Evolutionary conservation across 2,329 filamentous ascomycete species (phyloP), one percentile per base, ranked within the genome.

Genomic region (Pestalotiopsis sp.): DNA sequence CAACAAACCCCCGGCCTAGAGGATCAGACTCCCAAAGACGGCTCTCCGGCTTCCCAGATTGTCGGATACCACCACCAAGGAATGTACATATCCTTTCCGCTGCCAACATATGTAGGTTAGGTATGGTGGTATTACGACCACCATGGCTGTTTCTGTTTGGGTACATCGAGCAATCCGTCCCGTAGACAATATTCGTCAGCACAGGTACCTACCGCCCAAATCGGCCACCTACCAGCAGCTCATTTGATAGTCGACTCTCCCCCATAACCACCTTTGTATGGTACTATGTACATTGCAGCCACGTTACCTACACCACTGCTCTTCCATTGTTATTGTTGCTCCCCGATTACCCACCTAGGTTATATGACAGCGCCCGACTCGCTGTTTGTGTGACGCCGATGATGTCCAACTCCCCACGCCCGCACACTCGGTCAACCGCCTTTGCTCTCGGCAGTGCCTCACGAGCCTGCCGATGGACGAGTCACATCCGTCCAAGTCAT

Each of bases 31-130:
- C 39, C 23, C 45, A 45, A 55, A 65, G 63, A 55, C 49, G 63
- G 63, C 63, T 65, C 49, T 65, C 49, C 49, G 63, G 63, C 63
- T 49, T 65, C 49, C 63, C 63, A 65, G 45, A 38, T 49, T 65
- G 41, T 58, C 63, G 63, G 63, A 57, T 65, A 55, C 49, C 27
- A 65, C 14, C 31, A 36, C 31, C 45, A 20, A 27, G 14, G 23
- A 20, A n/a, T 39, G 31, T 64, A 59, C 57, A 59, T 59, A 23
- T 14, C 27, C 57, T 20, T 64, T 25, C 61, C 61, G 38, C 61
- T 45, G 61, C 61, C 61, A 49, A 52, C 45, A 52, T n/a, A n/a
- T 59, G 23, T 27, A 59, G 57, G 14, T 7, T 31, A 36, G 57
- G 17, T 52, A 52, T 17, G 41, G 5, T 45, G 4, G 41, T 45